phyloP scores from a whole-genome alignment of 2,329 filamentous ascomycete genomes.

The Aspergillus unguis region DNA sequence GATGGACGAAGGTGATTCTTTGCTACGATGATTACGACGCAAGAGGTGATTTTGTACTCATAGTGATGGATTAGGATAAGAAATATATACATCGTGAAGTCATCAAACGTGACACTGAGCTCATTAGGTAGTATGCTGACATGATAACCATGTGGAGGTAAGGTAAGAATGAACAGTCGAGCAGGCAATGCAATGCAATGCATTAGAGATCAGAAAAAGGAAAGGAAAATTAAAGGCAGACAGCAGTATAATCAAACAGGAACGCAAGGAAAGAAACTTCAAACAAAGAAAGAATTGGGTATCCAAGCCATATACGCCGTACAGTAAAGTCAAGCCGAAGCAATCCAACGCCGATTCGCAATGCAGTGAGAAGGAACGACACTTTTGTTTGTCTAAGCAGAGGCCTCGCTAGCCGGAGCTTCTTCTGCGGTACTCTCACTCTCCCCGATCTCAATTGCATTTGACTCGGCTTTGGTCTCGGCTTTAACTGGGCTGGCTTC shows the following conservation, averaged over 20 bases:
- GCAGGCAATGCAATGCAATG: neutral
- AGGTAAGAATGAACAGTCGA: neutral
- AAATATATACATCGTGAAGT: slow-evolving; percentile 14
- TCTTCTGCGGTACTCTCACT: slow-evolving; percentile 63
- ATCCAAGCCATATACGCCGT: slow-evolving; percentile 4
- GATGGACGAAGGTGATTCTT: slow-evolving; percentile 13
- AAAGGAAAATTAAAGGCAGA: neutral
- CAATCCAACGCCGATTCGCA: neutral
- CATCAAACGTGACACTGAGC: slow-evolving; percentile 16
- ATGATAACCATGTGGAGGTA: neutral
- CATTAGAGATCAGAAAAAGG: neutral
- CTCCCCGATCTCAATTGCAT: slow-evolving; percentile 65
- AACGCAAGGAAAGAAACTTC: neutral
- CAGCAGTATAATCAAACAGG: neutral
- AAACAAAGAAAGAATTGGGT: slow-evolving; percentile 2
- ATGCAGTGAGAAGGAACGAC: neutral
- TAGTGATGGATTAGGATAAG: neutral
- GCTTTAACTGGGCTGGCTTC: slow-evolving; percentile 19
- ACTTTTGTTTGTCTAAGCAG: neutral
- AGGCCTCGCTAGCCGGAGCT: slow-evolving; percentile 12
- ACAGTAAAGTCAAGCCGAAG: neutral
- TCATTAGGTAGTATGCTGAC: slow-evolving; percentile 15
- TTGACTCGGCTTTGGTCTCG: slow-evolving; percentile 47
- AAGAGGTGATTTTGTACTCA: too few species aligned
- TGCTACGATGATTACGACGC: neutral